Percentiles rank a stretch among this genome's conserved stretches.
phyloP scores from a whole-genome alignment of 371 early-diverging fungal genomes.

The Mortierella sp. region DNA sequence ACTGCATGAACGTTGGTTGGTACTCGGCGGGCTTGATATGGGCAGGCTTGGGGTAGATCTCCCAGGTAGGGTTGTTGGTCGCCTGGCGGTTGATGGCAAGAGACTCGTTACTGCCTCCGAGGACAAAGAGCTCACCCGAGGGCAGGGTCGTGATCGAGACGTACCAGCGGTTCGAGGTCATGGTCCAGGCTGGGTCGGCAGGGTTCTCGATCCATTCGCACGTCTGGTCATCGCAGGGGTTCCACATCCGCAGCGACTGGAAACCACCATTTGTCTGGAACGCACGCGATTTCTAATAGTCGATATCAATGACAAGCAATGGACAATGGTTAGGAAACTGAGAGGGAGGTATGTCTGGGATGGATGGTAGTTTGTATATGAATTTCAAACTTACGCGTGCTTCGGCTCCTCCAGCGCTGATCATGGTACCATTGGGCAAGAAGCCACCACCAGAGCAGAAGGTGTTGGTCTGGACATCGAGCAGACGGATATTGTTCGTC shows the following conservation, averaged over 20 bases:
- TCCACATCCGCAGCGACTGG: constrained; percentile 64
- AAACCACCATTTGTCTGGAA: constrained; percentile 26
- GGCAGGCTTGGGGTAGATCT: constrained; percentile 33
- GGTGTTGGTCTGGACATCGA: constrained; percentile 67
- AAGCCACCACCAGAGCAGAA: constrained; percentile 73
- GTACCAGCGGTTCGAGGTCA: constrained; percentile 65
- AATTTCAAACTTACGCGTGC: constrained; percentile 16
- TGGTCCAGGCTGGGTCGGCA: constrained; percentile 21
- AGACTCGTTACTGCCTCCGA: constrained; percentile 66
- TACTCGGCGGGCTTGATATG: constrained; percentile 13
- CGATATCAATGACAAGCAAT: neutral
- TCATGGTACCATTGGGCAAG: constrained; percentile 66
- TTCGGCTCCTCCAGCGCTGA: constrained; percentile 70
- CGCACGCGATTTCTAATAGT: constrained; percentile 4
- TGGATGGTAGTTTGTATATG: neutral
- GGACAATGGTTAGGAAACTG: neutral
- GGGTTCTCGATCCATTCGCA: constrained; percentile 61
- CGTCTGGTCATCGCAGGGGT: constrained; percentile 60
- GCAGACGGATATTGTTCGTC: constrained; percentile 59
- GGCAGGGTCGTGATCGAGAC: constrained; percentile 67
- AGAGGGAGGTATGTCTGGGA: too few relatives aligned
- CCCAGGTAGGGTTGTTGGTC: constrained; percentile 61
- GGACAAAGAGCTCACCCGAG: constrained; percentile 64
- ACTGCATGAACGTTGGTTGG: constrained; percentile 26
- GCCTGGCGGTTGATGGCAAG: constrained; percentile 61